Conservation (phyloP, 2,329 filamentous ascomycete genomes). For the Coleophoma cylindrospora region DNA sequence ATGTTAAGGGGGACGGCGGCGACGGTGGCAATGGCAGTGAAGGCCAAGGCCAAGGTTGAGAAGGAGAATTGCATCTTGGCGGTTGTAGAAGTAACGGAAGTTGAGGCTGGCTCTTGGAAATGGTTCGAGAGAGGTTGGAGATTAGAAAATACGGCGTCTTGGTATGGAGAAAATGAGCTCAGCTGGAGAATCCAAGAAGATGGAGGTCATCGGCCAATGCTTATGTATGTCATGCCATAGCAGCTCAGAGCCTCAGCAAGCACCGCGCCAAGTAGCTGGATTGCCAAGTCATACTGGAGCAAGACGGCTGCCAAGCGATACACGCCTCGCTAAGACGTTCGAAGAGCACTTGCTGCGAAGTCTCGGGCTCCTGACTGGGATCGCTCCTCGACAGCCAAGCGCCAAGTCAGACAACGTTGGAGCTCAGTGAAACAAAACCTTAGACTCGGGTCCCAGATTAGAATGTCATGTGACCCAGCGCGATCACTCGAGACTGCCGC, state of each 20-base stretch:
- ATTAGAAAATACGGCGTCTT: no score
- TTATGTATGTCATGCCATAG: not conserved
- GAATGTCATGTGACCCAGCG: not conserved
- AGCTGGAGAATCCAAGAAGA: constrained; percentile 1
- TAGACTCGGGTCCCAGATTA: not conserved
- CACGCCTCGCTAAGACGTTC: not conserved
- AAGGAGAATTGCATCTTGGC: constrained; percentile 9
- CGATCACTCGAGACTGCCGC: not conserved
- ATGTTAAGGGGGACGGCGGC: constrained; percentile 14
- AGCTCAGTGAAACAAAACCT: not conserved
- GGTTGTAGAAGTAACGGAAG: not conserved
- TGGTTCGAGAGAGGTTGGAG: not conserved
- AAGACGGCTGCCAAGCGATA: not conserved
- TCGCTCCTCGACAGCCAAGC: not conserved
- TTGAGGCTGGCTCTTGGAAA: not conserved
- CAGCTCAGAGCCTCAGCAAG: not conserved
- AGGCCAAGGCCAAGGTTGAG: constrained; percentile 1
- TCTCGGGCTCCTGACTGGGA: not conserved
- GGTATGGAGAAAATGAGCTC: not conserved
- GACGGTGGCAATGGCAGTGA: constrained; percentile 7
- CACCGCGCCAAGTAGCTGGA: not conserved
- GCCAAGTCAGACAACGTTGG: not conserved
- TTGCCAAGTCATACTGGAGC: constrained; percentile 1
- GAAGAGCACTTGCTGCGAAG: not conserved
- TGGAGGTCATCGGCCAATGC: not conserved